These are phyloP conservation scores for Jacaranda copaia DNA, from an alignment of 257 asterid genomes.

Conservation along the genomic window DNA sequence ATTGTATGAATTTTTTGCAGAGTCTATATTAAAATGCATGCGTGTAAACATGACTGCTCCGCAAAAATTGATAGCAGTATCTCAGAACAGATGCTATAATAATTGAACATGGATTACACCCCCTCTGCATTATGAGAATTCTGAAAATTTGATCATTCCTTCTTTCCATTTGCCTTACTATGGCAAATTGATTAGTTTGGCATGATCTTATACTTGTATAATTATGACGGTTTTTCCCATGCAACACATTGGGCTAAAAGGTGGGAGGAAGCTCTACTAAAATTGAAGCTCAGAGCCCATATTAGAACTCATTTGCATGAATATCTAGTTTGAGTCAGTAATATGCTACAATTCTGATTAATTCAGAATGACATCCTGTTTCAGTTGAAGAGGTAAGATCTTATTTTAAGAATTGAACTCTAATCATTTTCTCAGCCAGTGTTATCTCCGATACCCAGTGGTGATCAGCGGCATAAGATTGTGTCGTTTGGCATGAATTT, in stretches of 20 bases:
- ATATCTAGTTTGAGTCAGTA: background rate
- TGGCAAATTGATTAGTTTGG: background rate
- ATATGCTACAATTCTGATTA: background rate
- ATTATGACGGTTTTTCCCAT: background rate
- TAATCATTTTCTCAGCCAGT: no score
- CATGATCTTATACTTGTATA: background rate
- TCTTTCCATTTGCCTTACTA: background rate
- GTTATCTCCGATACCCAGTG: no score
- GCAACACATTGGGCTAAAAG: slow-evolving; percentile 1
- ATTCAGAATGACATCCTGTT: background rate
- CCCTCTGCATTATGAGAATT: background rate
- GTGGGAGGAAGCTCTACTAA: background rate
- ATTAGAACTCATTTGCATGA: slow-evolving; percentile 1
- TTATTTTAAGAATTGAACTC: background rate
- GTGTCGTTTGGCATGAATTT: background rate
- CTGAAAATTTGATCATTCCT: background rate
- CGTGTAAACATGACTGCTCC: background rate
- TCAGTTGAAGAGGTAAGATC: background rate
- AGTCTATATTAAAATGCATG: background rate
- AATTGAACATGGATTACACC: slow-evolving; percentile 1
- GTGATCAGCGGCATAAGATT: no score
- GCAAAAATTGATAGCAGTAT: background rate
- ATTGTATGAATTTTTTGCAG: background rate
- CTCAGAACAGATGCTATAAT: background rate
- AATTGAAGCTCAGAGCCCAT: background rate